Base-by-base conservation (phyloP, 164 flowering plant genomes). In the Warburgia ugandensis region DNA sequence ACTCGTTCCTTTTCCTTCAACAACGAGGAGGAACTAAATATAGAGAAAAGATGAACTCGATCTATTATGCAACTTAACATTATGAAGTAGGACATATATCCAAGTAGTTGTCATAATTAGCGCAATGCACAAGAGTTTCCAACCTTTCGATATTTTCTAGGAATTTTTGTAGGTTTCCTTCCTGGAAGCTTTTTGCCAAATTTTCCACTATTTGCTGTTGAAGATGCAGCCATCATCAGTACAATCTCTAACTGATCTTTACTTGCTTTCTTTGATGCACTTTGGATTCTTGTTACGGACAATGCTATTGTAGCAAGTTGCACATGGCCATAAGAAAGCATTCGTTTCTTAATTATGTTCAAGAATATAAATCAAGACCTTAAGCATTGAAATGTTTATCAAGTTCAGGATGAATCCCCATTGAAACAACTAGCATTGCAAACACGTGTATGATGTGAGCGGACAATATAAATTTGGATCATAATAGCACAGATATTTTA, bases 141-240 rank as follows among this genome's bases (percentile, higher is more conserved):
- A 55, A 92, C 98, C 97, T 92, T 92, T 35, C 94, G 77, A 59
- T 68, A 75, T 57, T 88, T 92, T 41, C 92, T 92, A 14, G 84
- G 59, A 61, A 74, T 82, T 56, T 84, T 83, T 36, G 72, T 70
- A 29, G 89, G 79, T 64, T 92, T 88, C 54, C 88, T 97, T 53
- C 95, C 99, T 1, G 77, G 72, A 46, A 88, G 68, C 67, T 92
- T 88, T 74, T 79, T 86, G 70, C 88, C 99, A 58, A 92, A 92
- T 63, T 88, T 92, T 9, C 99, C 97, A 37, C 90, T 94, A 66
- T 94, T 92, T 8, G 97, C 95, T n/a, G 99, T 92, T 26, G 97
- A 58, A 32, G 74, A 75, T 44, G 89, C 85, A 17, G 89, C 99
- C 63, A 81, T 68, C 42, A 94, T 86, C 48, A 95, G 95, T 8